Evolutionary conservation across 2,329 filamentous ascomycete species (phyloP).

Genomic region (Phaeophleospora eucalypticola): DNA sequence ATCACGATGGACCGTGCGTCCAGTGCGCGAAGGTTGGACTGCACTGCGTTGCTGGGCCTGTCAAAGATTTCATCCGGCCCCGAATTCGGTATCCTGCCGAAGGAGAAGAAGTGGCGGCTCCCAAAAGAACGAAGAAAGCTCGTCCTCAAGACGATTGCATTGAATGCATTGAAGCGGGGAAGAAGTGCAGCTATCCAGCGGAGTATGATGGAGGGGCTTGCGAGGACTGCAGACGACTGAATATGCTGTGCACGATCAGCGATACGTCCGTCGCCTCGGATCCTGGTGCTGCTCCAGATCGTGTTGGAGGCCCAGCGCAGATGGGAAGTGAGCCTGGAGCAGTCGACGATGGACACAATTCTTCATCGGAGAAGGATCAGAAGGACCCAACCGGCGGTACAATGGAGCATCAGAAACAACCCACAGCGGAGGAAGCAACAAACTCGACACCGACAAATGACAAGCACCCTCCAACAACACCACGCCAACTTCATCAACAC

Average conservation of each 20-base stretch:
- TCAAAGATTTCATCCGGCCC: conserved; percentile 19
- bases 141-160: conserved; percentile 6
- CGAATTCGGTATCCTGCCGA: conserved; percentile 23
- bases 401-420: too few relatives aligned
- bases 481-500: too few relatives aligned
- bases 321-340: neutral
- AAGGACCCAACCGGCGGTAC: too few relatives aligned
- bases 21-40: conserved; percentile 28
- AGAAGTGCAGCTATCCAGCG: conserved; percentile 14
- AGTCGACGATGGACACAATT: neutral
- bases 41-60: conserved; percentile 38
- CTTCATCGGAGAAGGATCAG: too few relatives aligned
- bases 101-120: conserved; percentile 11
- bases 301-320: neutral
- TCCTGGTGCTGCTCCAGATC: too few relatives aligned
- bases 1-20: conserved; percentile 32
- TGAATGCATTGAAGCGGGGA: conserved; percentile 11
- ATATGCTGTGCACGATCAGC: conserved; percentile 6
- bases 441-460: too few relatives aligned
- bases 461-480: too few relatives aligned
- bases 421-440: too few relatives aligned
- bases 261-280: neutral
- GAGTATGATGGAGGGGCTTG: conserved; percentile 13
- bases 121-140: conserved; percentile 5
- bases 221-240: conserved; percentile 11